Evolutionary conservation across 345 rosid species (phyloP).

Genomic region (Bruguiera parviflora): DNA sequence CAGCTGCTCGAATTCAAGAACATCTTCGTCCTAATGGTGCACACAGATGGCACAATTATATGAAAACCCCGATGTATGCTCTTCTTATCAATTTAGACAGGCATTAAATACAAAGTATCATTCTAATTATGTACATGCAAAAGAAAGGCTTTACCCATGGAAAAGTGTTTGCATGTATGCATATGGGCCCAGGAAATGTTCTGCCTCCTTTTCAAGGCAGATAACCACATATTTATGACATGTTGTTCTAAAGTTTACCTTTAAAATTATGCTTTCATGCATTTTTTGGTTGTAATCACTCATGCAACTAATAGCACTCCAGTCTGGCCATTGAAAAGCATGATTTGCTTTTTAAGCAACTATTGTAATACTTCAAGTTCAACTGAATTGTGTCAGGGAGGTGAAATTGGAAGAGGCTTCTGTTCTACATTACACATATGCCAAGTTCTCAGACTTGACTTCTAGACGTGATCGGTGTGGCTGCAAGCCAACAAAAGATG

Average conservation of each 20-base stretch:
- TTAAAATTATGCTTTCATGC: background rate
- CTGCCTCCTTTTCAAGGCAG: too few species aligned
- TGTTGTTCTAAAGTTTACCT: slow-evolving; percentile 5
- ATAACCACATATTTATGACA: background rate
- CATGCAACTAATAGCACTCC: background rate
- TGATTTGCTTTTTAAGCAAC: too few species aligned
- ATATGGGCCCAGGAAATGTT: too few species aligned
- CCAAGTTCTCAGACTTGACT: slow-evolving; percentile 85
- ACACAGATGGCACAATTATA: slow-evolving; percentile 97
- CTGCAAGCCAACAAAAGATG: slow-evolving; percentile 95
- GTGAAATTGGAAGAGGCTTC: slow-evolving; percentile 82
- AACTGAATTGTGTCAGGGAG: slow-evolving; percentile 38
- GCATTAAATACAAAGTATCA: background rate
- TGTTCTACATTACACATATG: slow-evolving; percentile 79
- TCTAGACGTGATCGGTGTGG: slow-evolving; percentile 99
- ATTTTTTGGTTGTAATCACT: background rate
- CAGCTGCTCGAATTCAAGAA: slow-evolving; percentile 90
- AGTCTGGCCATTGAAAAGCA: background rate
- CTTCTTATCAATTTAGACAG: background rate
- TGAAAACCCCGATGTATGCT: slow-evolving; percentile 69
- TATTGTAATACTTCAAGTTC: too few species aligned
- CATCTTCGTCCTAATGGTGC: slow-evolving; percentile 98
- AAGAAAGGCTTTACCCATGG: background rate
- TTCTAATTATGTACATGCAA: background rate
- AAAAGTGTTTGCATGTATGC: too few species aligned